A percentile compares a stretch with the other conserved stretches of the same genome.
Conservation (phyloP, 2,329 filamentous ascomycete genomes). For the Ophiostoma ulmi region DNA sequence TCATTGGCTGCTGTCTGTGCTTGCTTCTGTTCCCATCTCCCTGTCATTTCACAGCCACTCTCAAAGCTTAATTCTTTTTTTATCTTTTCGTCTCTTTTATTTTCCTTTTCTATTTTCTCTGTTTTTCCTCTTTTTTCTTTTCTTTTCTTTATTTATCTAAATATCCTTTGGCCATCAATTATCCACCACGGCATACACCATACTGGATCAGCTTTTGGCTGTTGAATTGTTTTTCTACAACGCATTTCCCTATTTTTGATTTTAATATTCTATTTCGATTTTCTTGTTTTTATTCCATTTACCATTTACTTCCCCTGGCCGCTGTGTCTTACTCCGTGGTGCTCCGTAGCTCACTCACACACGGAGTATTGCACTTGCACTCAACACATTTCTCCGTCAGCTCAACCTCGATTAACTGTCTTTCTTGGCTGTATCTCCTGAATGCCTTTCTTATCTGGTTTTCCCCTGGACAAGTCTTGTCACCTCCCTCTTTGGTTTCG, state of each 20-base stretch:
- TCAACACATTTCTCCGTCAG: slow-evolving; percentile 2
- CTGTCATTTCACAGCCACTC: not conserved
- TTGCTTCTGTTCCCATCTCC: not conserved
- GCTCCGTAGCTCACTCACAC: not conserved
- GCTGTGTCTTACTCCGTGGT: not conserved
- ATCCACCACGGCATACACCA: not conserved
- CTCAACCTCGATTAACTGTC: not conserved
- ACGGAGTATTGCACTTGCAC: not conserved
- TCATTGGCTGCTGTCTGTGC: not conserved
- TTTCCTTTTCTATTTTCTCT: not conserved
- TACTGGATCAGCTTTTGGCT: not conserved
- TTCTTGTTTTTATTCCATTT: not conserved
- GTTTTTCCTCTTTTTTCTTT: no score
- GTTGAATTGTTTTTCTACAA: not conserved
- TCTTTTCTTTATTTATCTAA: not conserved
- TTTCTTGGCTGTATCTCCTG: not conserved
- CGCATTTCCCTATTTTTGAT: not conserved
- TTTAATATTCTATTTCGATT: not conserved
- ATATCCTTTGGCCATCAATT: not conserved
- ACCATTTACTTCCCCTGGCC: not conserved
- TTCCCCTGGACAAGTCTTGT: not conserved
- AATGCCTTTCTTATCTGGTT: not conserved
- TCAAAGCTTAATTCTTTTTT: slow-evolving; percentile 8
- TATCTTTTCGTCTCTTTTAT: not conserved
- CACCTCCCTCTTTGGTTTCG: not conserved